Base-by-base conservation (phyloP, 1,139 yeast species). In the Barnettozyma hawaiiensis region DNA sequence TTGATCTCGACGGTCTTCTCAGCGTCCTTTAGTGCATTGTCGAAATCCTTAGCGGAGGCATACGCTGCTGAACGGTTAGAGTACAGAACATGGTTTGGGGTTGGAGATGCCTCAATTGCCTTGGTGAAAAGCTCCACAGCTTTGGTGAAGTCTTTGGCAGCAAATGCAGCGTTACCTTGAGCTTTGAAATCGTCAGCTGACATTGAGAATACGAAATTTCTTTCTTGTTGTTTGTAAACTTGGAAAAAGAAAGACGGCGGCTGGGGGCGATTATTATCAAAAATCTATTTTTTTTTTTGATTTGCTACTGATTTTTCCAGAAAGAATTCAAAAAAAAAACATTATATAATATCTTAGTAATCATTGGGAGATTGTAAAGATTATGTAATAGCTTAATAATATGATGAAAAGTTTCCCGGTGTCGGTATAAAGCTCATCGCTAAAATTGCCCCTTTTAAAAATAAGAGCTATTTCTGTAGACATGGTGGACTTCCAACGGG, bases 61-160 rank as follows among this genome's bases (percentile, higher is more conserved):
- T 82, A 83, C 44, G 87, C 76, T 10, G 95, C 98, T n/a, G 97
- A 89, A 64, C 97, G 80, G 68, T 92, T 92, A 43, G 97, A 87
- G 62, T 71, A 89, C 46, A 92, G 73, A 20, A 92, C 97, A 62
- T 90, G 97, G 63, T 87, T 89, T 52, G 96, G 95, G 12, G 71
- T 55, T 37, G 80, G 69, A 0, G 95, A 81, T n/a, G 78, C 86
- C 37, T 79, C 92, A 58, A 92, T 92, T 35, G 97, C 98, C 64
- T 85, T 75, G 27, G 92, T 69, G 67, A 92, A 92, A 48, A 69
- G 65, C 39, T 83, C 95, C 49, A 85, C 78, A 40, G 98, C 97
- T 55, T 79, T 75, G 15, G 71, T 67, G 61, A 79, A 92, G 42
- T 90, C 87, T 66, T 92, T 90, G 45, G 89, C 86, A 34, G 89